These are phyloP conservation scores for Umbellularia californica DNA, from an alignment of 164 flowering plant genomes.

Conservation along the genomic window DNA sequence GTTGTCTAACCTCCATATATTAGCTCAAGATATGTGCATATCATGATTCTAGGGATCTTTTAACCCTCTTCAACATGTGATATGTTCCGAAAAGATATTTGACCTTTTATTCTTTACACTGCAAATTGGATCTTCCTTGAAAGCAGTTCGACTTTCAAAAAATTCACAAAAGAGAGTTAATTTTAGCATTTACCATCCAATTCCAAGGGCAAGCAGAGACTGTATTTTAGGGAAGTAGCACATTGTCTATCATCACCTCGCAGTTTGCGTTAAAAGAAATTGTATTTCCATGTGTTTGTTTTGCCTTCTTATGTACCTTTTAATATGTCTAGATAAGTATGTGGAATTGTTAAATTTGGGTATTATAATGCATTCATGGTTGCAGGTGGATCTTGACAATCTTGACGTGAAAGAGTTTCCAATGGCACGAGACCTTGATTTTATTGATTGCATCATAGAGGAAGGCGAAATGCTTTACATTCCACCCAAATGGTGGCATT, in stretches of 20 bases:
- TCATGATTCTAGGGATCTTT: too few species aligned
- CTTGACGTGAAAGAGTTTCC: conserved; percentile 53
- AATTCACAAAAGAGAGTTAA: too few species aligned
- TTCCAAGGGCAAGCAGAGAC: not conserved
- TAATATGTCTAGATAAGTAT: not conserved
- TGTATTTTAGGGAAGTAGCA: not conserved
- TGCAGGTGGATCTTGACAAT: conserved; percentile 89
- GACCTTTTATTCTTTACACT: too few species aligned
- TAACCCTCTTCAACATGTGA: too few species aligned
- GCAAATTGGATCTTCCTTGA: too few species aligned
- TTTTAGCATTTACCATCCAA: too few species aligned
- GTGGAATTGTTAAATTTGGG: not conserved
- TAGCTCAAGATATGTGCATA: too few species aligned
- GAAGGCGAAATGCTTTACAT: conserved; percentile 98
- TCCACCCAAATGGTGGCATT: conserved; percentile 99
- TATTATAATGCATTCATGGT: conserved; percentile 1
- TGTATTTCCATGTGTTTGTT: not conserved
- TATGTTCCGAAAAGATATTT: too few species aligned
- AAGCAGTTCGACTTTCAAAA: too few species aligned
- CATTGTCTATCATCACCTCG: not conserved
- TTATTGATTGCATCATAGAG: conserved; percentile 80
- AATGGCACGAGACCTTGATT: conserved; percentile 54
- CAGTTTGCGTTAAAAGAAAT: not conserved
- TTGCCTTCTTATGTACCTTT: not conserved
- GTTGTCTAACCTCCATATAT: too few species aligned